A percentile compares a stretch with the other conserved stretches of the same genome.
phyloP scores from a whole-genome alignment of 2,329 filamentous ascomycete genomes.

The Aspergillus sp. region DNA sequence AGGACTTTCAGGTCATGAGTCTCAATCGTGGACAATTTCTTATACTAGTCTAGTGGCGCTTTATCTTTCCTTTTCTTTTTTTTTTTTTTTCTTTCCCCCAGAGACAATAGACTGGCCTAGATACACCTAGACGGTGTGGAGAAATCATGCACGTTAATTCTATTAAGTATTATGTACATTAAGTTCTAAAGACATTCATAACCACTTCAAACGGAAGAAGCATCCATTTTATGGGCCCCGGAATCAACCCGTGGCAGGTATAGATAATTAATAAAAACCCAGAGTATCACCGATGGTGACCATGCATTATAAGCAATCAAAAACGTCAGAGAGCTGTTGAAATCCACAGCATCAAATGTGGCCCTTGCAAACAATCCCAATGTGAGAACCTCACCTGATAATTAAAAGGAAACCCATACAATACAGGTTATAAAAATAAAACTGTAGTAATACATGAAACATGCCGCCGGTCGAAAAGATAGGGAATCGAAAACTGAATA shows the following conservation, averaged over 20 bases:
- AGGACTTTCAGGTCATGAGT: no score
- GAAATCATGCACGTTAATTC: no score
- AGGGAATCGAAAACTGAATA: neutral
- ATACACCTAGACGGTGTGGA: no score
- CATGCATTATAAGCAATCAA: neutral
- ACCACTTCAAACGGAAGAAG: neutral
- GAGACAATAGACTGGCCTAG: no score
- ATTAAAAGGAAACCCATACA: neutral
- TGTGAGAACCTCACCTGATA: neutral
- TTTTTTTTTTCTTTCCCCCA: no score
- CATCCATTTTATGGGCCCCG: neutral
- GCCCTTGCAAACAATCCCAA: neutral
- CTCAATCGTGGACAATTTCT: no score
- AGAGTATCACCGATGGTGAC: neutral
- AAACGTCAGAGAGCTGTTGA: neutral
- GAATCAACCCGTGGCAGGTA: neutral
- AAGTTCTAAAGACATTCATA: neutral
- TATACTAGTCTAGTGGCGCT: no score
- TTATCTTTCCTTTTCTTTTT: no score
- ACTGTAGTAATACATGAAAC: constrained; percentile 13
- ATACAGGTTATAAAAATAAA: neutral
- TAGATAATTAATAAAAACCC: neutral
- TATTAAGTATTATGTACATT: neutral
- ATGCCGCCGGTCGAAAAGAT: constrained; percentile 1
- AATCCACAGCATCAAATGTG: neutral